Conservation (phyloP, 345 rosid species). For the Acer yangbiense region DNA sequence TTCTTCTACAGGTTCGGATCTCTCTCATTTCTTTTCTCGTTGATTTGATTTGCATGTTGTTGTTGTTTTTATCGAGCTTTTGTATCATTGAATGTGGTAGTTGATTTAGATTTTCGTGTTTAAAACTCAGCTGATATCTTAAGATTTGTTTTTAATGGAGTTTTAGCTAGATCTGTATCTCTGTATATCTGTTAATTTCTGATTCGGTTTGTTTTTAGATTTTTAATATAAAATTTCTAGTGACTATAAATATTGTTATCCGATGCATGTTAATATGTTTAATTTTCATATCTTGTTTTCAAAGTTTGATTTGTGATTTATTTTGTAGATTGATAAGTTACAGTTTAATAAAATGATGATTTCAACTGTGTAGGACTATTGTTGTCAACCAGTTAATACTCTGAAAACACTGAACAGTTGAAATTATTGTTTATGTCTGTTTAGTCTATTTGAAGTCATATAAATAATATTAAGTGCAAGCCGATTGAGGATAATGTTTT, state of each 20-base stretch:
- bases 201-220: neutral
- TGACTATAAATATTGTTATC: too few species aligned
- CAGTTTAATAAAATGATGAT: neutral
- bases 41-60: too few species aligned
- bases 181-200: neutral
- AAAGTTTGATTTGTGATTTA: neutral
- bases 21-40: neutral
- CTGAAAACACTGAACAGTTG: too few species aligned
- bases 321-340: too few species aligned
- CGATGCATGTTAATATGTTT: neutral
- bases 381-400: neutral
- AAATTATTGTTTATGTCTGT: too few species aligned
- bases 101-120: neutral
- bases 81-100: neutral
- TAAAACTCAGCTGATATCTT: neutral
- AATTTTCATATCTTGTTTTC: too few species aligned
- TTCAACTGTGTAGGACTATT: neutral
- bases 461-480: too few species aligned
- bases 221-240: too few species aligned
- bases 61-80: too few species aligned
- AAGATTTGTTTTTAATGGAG: too few species aligned
- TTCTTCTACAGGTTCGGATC: conserved; percentile 2
- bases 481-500: neutral
- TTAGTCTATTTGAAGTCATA: too few species aligned
- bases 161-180: neutral